Conservation (phyloP, 129 eudicot genomes). For the Artemisia annua region DNA sequence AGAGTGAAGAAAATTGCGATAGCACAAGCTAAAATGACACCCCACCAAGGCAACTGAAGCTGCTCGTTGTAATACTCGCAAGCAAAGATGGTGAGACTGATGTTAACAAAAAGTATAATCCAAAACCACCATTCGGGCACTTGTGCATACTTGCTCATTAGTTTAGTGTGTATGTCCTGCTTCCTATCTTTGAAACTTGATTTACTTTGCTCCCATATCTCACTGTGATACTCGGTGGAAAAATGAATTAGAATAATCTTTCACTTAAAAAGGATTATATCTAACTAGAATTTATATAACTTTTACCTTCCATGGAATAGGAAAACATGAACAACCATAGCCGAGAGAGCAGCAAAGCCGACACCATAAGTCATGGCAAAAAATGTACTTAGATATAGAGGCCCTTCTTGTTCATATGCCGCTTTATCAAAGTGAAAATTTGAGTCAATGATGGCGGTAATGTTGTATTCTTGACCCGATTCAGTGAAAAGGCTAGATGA, state of each 20-base stretch:
- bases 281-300: too few species aligned
- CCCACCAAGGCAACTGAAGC: conserved; percentile 99
- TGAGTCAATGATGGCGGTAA: conserved; percentile 67
- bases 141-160: conserved; percentile 87
- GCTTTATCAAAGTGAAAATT: conserved; percentile 69
- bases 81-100: conserved; percentile 68
- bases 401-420: conserved; percentile 74
- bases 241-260: neutral
- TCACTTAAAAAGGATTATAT: too few species aligned
- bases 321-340: conserved; percentile 80
- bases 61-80: conserved; percentile 96
- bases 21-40: conserved; percentile 82
- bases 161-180: conserved; percentile 86
- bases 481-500: conserved; percentile 64
- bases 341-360: conserved; percentile 87
- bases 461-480: conserved; percentile 71
- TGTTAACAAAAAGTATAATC: conserved; percentile 73
- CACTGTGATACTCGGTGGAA: conserved; percentile 41
- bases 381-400: conserved; percentile 83
- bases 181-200: conserved; percentile 74
- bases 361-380: conserved; percentile 97
- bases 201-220: conserved; percentile 91
- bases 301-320: conserved; percentile 97
- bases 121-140: conserved; percentile 99
- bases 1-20: conserved; percentile 92